These are phyloP conservation scores for Wickerhamomyces sp. DNA, from an alignment of 1,139 yeast genomes.

Conservation along the genomic window DNA sequence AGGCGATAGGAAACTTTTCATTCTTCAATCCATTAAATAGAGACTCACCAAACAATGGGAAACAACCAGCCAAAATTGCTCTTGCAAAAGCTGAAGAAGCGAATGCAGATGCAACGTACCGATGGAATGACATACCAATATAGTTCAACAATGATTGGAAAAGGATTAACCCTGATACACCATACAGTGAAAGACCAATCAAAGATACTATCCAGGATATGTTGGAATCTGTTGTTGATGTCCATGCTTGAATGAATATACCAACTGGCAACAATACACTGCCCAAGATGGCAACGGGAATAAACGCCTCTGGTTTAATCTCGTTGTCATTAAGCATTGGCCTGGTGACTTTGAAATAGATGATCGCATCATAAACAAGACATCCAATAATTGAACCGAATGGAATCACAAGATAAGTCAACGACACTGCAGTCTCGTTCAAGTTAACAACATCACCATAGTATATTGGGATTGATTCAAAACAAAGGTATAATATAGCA, in stretches of 20 bases:
- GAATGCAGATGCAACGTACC: slow-evolving; percentile 52
- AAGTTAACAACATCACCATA: slow-evolving; percentile 40
- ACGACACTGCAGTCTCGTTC: slow-evolving; percentile 45
- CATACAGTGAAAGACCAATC: slow-evolving; percentile 38
- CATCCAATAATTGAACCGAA: slow-evolving; percentile 48
- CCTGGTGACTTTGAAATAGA: slow-evolving; percentile 21
- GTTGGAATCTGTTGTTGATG: slow-evolving; percentile 32
- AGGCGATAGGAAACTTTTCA: slow-evolving; percentile 46
- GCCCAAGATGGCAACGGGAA: slow-evolving; percentile 41
- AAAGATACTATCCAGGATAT: slow-evolving; percentile 42
- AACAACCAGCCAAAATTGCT: slow-evolving; percentile 51
- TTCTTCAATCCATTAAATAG: slow-evolving; percentile 43
- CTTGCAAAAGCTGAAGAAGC: slow-evolving; percentile 52
- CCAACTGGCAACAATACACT: slow-evolving; percentile 39
- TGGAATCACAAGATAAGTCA: slow-evolving; percentile 38
- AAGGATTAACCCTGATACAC: slow-evolving; percentile 34
- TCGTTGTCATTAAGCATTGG: slow-evolving; percentile 23
- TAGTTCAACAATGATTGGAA: slow-evolving; percentile 34
- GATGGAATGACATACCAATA: slow-evolving; percentile 29
- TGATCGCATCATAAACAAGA: slow-evolving; percentile 13
- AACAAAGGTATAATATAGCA: slow-evolving; percentile 50
- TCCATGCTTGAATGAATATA: slow-evolving; percentile 47
- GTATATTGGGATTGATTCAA: slow-evolving; percentile 59
- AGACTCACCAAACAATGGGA: slow-evolving; percentile 55
- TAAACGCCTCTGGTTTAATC: slow-evolving; percentile 36